Percentiles rank a stretch among this genome's conserved stretches.
These are phyloP conservation scores for Angomonas desouzai DNA, from an alignment of 208 protist genomes.

Conservation along the genomic window DNA sequence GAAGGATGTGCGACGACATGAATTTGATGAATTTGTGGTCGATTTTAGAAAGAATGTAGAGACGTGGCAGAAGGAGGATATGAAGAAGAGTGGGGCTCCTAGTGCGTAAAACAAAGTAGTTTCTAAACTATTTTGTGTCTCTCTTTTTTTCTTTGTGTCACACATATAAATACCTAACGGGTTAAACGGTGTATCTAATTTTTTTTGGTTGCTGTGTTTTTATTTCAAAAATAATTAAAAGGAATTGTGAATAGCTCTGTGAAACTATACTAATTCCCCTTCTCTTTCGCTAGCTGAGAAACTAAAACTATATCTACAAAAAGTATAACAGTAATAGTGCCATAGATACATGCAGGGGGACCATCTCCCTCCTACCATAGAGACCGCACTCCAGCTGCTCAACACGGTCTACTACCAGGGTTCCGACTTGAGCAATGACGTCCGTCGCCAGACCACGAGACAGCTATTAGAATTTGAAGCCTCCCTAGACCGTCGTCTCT, in stretches of 20 bases:
- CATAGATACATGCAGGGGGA: neutral
- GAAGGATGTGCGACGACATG: conserved; percentile 69
- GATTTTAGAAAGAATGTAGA: conserved; percentile 70
- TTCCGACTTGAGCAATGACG: conserved; percentile 26
- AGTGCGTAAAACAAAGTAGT: neutral
- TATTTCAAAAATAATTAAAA: too few relatives aligned
- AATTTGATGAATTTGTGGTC: conserved; percentile 79
- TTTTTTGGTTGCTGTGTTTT: neutral
- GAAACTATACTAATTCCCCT: too few relatives aligned
- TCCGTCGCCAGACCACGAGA: conserved; percentile 27
- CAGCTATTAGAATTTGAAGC: conserved; percentile 57
- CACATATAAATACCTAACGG: too few relatives aligned
- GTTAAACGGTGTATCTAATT: neutral
- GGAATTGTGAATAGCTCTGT: too few relatives aligned
- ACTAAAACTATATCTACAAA: too few relatives aligned
- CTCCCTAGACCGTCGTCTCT: conserved; percentile 26
- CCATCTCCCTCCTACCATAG: conserved; percentile 12
- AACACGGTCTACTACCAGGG: conserved; percentile 33
- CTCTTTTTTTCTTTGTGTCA: too few relatives aligned
- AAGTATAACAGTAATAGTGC: neutral
- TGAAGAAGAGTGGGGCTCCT: conserved; percentile 23
- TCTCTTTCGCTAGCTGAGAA: too few relatives aligned
- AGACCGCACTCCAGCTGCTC: conserved; percentile 31
- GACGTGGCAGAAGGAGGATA: conserved; percentile 68
- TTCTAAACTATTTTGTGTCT: too few relatives aligned